Evolutionary conservation across 108 stramenopile genomes (phyloP).

Genomic region (Skeletonema grethae): DNA sequence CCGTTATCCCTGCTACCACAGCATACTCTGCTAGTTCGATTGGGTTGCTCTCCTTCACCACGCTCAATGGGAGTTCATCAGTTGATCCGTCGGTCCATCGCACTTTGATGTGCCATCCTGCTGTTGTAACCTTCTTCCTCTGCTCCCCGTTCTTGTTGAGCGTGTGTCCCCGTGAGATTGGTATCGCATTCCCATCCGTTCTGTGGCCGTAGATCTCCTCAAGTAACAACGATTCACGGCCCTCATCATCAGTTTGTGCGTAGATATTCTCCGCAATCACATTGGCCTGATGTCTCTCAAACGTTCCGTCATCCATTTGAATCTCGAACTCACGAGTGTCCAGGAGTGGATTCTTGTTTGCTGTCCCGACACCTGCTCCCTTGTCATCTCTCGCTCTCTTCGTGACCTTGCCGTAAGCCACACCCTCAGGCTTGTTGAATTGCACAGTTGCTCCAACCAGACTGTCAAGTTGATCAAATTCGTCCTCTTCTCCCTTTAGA

Average conservation of each 20-base stretch:
- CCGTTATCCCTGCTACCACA: slow-evolving; percentile 1
- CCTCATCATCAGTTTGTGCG: slow-evolving; percentile 39
- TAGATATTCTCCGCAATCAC: slow-evolving; percentile 47
- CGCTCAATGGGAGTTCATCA: slow-evolving; percentile 20
- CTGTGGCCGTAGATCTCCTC: background rate
- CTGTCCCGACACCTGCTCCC: slow-evolving; percentile 34
- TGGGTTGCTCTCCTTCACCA: slow-evolving; percentile 43
- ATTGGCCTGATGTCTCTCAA: slow-evolving; percentile 42
- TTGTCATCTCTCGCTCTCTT: background rate
- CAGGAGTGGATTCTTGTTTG: slow-evolving; percentile 47
- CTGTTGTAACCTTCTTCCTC: too few species aligned
- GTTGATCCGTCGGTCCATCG: too few species aligned
- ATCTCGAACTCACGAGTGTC: slow-evolving; percentile 47
- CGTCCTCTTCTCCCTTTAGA: background rate
- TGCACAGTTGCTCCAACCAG: slow-evolving; percentile 1
- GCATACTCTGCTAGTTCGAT: slow-evolving; percentile 49
- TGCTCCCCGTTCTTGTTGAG: too few species aligned
- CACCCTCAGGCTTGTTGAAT: background rate
- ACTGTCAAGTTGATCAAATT: background rate
- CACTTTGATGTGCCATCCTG: too few species aligned
- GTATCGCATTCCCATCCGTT: background rate
- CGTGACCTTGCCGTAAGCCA: slow-evolving; percentile 5
- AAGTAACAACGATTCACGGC: slow-evolving; percentile 10
- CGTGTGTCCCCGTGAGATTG: background rate
- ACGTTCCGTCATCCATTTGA: slow-evolving; percentile 39